Evolutionary conservation across 371 early-diverging fungal genomes (phyloP).

Genomic region (Batkoa obscura): DNA sequence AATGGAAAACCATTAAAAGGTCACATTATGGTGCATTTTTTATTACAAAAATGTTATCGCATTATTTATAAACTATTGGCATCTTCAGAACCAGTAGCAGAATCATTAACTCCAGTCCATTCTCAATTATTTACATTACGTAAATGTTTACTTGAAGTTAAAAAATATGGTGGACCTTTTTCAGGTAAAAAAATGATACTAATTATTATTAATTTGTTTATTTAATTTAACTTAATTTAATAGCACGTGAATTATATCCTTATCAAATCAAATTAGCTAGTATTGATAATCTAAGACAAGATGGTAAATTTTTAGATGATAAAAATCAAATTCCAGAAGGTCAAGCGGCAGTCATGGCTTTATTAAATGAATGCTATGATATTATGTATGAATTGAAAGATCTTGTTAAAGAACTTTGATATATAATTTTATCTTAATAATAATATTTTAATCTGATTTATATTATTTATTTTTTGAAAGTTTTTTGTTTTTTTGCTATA

Average conservation of each 20-base stretch:
- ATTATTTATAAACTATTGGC: slow-evolving; percentile 64
- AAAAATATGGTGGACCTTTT: slow-evolving; percentile 61
- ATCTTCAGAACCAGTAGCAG: slow-evolving; percentile 71
- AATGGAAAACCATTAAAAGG: slow-evolving; percentile 47
- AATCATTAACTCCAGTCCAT: slow-evolving; percentile 62
- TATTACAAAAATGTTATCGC: slow-evolving; percentile 73
- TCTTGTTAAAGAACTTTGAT: slow-evolving; percentile 12
- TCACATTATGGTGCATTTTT: slow-evolving; percentile 46
- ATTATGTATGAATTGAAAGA: slow-evolving; percentile 52
- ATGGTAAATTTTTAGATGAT: slow-evolving; percentile 72
- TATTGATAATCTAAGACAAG: slow-evolving; percentile 60
- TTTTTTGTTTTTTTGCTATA: too few species aligned
- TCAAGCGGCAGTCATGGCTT: slow-evolving; percentile 59
- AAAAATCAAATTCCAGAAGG: slow-evolving; percentile 73
- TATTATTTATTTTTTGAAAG: too few species aligned
- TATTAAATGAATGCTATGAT: slow-evolving; percentile 78
- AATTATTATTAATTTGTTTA: neutral
- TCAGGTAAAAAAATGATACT: slow-evolving; percentile 18
- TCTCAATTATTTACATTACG: slow-evolving; percentile 70
- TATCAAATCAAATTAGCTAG: slow-evolving; percentile 74
- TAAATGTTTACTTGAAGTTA: slow-evolving; percentile 58
- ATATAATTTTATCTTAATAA: neutral
- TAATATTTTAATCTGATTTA: too few species aligned
- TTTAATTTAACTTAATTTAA: slow-evolving; percentile 4
- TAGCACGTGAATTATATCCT: slow-evolving; percentile 62